phyloP scores from a whole-genome alignment of 208 protist species.

The Phytomonas sp. region DNA sequence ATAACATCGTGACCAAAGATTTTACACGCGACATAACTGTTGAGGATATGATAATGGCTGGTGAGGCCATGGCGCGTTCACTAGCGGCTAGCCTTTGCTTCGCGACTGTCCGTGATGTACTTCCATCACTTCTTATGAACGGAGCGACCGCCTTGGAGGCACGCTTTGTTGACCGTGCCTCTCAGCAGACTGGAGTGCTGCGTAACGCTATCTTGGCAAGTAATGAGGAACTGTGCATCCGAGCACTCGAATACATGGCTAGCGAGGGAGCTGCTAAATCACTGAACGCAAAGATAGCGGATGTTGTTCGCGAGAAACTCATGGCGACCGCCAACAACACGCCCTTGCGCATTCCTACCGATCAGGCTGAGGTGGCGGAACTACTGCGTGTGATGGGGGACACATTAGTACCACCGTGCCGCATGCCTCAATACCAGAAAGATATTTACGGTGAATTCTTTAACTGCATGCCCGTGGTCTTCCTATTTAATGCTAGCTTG shows the following conservation, averaged over 20 bases:
- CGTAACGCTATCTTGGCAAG: slow-evolving; percentile 25
- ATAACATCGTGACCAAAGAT: slow-evolving; percentile 93
- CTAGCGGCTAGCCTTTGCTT: slow-evolving; percentile 72
- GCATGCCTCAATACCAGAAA: slow-evolving; percentile 75
- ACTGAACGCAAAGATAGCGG: slow-evolving; percentile 28
- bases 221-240: slow-evolving; percentile 71
- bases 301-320: slow-evolving; percentile 77
- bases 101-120: slow-evolving; percentile 90
- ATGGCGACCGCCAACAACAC: slow-evolving; percentile 18
- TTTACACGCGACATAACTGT: slow-evolving; percentile 92
- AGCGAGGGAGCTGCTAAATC: slow-evolving; percentile 87
- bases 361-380: slow-evolving; percentile 39
- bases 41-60: slow-evolving; percentile 42
- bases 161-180: slow-evolving; percentile 5
- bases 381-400: slow-evolving; percentile 83
- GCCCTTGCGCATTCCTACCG: slow-evolving; percentile 34
- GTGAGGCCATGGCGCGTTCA: slow-evolving; percentile 74
- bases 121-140: slow-evolving; percentile 47
- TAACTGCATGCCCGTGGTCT: slow-evolving; percentile 66
- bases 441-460: slow-evolving; percentile 93
- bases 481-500: slow-evolving; percentile 50
- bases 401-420: slow-evolving; percentile 79
- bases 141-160: slow-evolving; percentile 16
- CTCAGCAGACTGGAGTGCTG: neutral
- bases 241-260: slow-evolving; percentile 78